A percentile compares a stretch with the other conserved stretches of the same genome.
phyloP scores from a whole-genome alignment of 108 stramenopile genomes.

The Epithemia pelagica region DNA sequence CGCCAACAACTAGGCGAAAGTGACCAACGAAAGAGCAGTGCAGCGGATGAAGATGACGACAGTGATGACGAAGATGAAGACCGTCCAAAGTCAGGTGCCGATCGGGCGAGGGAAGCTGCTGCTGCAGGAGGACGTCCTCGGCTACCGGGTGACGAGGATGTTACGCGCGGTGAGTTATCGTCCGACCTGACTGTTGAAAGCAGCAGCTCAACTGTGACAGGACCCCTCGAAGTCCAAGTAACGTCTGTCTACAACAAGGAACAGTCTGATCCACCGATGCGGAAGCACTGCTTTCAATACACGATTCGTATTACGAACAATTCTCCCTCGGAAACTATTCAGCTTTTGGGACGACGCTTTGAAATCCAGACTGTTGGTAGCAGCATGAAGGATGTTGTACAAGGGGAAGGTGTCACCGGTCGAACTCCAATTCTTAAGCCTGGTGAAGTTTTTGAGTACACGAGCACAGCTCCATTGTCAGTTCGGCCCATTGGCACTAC shows the following conservation, averaged over 20 bases:
- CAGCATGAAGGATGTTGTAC: constrained; percentile 81
- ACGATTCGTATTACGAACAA: constrained; percentile 88
- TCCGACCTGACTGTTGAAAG: constrained; percentile 34
- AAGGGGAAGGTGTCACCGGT: constrained; percentile 89
- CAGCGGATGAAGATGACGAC: constrained; percentile 14
- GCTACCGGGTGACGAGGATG: constrained; percentile 70
- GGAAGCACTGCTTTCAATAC: constrained; percentile 91
- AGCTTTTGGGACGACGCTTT: constrained; percentile 84
- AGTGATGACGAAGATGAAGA: constrained; percentile 19
- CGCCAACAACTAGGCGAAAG: constrained; percentile 26
- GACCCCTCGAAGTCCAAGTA: constrained; percentile 76
- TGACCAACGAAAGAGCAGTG: constrained; percentile 1
- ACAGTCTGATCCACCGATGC: constrained; percentile 87
- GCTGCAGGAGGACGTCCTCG: constrained; percentile 70
- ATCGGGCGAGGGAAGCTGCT: constrained; percentile 48
- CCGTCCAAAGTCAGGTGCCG: constrained; percentile 47
- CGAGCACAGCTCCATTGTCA: constrained; percentile 73
- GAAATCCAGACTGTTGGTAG: constrained; percentile 88
- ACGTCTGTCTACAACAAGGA: constrained; percentile 80
- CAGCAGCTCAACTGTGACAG: constrained; percentile 48
- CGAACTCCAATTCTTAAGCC: constrained; percentile 85
- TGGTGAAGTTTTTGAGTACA: constrained; percentile 91
- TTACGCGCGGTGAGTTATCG: constrained; percentile 61
- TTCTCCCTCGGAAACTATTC: constrained; percentile 77
- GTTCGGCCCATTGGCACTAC: constrained; percentile 81